phyloP scores from a whole-genome alignment of 176 grass and related monocot species.

The Saccharum spontaneum region DNA sequence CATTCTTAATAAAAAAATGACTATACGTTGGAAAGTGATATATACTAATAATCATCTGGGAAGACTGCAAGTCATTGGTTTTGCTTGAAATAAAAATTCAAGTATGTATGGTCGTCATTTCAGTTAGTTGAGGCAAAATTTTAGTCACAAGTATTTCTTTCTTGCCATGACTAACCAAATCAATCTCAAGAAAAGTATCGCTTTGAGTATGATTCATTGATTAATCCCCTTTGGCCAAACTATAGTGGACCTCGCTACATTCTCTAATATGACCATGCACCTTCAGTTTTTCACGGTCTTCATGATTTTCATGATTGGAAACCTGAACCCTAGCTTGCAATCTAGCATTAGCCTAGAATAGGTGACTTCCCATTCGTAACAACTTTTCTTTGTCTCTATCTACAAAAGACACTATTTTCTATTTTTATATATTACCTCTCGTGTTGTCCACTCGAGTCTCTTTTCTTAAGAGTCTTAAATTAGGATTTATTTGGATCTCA shows the following conservation, averaged over 20 bases:
- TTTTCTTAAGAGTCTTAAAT: slow-evolving; percentile 3
- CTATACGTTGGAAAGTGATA: background rate
- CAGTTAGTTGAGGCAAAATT: background rate
- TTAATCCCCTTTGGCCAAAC: background rate
- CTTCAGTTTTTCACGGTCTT: background rate
- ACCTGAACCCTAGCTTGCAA: background rate
- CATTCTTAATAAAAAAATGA: background rate
- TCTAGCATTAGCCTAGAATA: background rate
- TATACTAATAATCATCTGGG: background rate
- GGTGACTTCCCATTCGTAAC: background rate
- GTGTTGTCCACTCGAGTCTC: background rate
- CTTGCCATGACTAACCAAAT: background rate
- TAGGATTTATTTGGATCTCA: too few relatives aligned
- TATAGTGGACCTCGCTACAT: background rate
- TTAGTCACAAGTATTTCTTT: background rate
- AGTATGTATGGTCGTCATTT: background rate
- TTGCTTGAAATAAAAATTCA: background rate
- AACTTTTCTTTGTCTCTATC: slow-evolving; percentile 1
- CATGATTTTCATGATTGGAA: slow-evolving; percentile 19
- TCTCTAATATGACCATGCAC: background rate
- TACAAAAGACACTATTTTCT: background rate
- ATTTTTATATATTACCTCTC: background rate
- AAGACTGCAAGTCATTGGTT: background rate
- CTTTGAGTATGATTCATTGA: background rate
- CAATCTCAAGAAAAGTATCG: background rate